Percentiles rank a stretch among this genome's conserved stretches.
These are phyloP conservation scores for Xerocomus spinulosus DNA, from an alignment of 768 basidiomycete genomes.

Conservation along the genomic window DNA sequence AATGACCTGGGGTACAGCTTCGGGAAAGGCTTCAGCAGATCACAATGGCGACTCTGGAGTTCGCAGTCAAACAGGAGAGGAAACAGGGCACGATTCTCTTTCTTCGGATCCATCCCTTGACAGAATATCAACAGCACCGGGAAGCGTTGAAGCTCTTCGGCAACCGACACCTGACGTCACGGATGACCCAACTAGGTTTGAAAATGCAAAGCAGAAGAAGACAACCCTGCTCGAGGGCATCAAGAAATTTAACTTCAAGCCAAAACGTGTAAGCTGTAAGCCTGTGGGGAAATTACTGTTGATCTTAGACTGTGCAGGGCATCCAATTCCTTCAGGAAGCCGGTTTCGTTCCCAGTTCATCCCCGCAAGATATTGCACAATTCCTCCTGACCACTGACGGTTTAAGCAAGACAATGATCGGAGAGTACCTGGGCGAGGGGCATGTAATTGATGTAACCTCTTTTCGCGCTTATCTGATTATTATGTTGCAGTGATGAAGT, in stretches of 20 bases:
- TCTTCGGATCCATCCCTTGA: constrained; percentile 58
- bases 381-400: constrained; percentile 91
- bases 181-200: constrained; percentile 92
- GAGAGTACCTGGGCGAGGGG: constrained; percentile 98
- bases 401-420: constrained; percentile 91
- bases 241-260: constrained; percentile 97
- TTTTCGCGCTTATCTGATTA: constrained; percentile 2
- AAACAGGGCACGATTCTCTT: constrained; percentile 45
- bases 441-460: constrained; percentile 35
- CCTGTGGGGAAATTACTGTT: not conserved
- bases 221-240: constrained; percentile 92
- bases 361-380: constrained; percentile 73
- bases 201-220: constrained; percentile 95
- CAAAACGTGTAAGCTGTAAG: constrained; percentile 70
- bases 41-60: constrained; percentile 36
- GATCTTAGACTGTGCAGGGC: constrained; percentile 48
- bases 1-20: constrained; percentile 80
- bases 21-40: constrained; percentile 33
- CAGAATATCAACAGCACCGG: constrained; percentile 42
- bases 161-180: constrained; percentile 70
- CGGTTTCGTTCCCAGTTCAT: constrained; percentile 74
- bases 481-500: constrained; percentile 63
- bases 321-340: constrained; percentile 83
- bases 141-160: constrained; percentile 53
- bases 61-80: constrained; percentile 50